Evolutionary conservation across 2,329 filamentous ascomycete species (phyloP).

Genomic region (Diaporthe destruens): DNA sequence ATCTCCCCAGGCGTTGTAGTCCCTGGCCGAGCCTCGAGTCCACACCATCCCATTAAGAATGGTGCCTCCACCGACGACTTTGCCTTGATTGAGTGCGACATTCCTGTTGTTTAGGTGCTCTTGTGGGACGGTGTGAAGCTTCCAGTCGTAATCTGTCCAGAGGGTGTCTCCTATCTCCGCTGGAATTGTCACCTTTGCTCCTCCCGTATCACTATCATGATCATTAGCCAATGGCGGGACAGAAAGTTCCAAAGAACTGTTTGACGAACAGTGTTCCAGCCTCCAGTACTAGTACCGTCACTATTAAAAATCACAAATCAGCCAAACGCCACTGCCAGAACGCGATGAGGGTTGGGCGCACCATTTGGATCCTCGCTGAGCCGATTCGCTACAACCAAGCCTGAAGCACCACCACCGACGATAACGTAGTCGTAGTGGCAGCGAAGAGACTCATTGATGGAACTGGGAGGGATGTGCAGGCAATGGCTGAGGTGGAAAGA

Average conservation of each 20-base stretch:
- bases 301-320: constrained; percentile 27
- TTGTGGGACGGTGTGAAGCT: constrained; percentile 49
- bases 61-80: constrained; percentile 56
- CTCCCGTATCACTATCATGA: constrained; percentile 38
- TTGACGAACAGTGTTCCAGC: constrained; percentile 42
- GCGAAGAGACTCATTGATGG: constrained; percentile 23
- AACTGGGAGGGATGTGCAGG: constrained; percentile 33
- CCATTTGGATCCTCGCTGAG: constrained; percentile 54
- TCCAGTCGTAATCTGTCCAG: constrained; percentile 47
- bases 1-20: constrained; percentile 58
- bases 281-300: constrained; percentile 43
- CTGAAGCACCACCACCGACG: constrained; percentile 60
- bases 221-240: not conserved
- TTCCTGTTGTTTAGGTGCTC: constrained; percentile 51
- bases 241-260: not conserved
- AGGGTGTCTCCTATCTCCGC: constrained; percentile 42
- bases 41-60: constrained; percentile 58
- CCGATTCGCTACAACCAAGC: constrained; percentile 58
- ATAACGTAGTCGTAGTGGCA: constrained; percentile 55
- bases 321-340: not conserved
- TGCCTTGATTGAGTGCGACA: constrained; percentile 53
- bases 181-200: constrained; percentile 42
- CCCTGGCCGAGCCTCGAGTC: constrained; percentile 53
- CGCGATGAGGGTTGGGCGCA: not conserved
- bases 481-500: constrained; percentile 13